Evolutionary conservation across 495 filamentous ascomycete genomes (phyloP), one percentile per base, ranked within the genome.

Genomic region (Parachaetomium inaequale): DNA sequence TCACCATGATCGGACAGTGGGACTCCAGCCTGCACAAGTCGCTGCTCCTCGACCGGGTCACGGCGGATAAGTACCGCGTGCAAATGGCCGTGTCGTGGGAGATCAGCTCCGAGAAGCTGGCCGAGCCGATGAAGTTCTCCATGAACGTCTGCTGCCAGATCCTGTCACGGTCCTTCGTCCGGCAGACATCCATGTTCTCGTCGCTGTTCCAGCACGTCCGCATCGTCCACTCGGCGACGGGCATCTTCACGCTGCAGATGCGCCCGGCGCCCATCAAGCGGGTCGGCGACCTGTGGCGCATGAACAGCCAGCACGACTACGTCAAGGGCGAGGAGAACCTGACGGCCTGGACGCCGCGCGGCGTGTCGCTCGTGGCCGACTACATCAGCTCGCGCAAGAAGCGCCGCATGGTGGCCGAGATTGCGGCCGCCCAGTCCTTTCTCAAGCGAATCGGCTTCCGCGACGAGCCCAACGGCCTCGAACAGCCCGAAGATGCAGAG

Each of bases 1-100:
- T 96, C 54, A 92, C 88, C 2, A 78, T 98, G 23, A 75, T 87
- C 11, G 92, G 89, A 10, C 94, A 98, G 70, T 99, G 94, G 94
- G 95, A 98, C 72, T 98, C 95, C 0, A 93, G 90, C 68, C 81
- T 93, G 61, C 94, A 99, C 70, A 85, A 84, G 59, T 99, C 94
- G 19, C 81, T 94, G 25, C 80, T 97, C 11, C 86, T 99, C 11
- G 92, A 98, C 70, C 85, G 92, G 21, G 87, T 89, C 12, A 98
- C 94, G 17, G 84, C 90, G 12, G 92, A 96, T 56, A 93, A 91
- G 68, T 94, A 96, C 69, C 88, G 88, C 36, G 89, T 99, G 7
- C 93, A 96, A 72, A 87, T 96, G 72, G 87, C 88, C 2, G 74
- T 98, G 14, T 82, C 83, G 38, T 96, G 91, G 88, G 88, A 96